phyloP scores from a whole-genome alignment of 768 basidiomycete genomes.

The Mycena indigotica region DNA sequence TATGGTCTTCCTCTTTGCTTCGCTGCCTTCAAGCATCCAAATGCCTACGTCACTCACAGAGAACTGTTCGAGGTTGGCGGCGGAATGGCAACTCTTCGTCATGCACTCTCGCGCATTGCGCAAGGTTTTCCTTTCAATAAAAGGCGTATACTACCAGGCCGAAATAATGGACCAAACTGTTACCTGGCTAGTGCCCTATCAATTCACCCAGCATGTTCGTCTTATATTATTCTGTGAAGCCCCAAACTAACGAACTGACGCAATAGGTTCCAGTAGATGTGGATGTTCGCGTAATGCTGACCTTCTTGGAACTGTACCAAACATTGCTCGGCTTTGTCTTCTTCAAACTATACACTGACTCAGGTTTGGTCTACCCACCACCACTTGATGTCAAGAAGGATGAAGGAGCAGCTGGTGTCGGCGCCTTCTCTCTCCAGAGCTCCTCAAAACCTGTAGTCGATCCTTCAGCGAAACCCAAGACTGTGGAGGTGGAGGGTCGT shows the following conservation, averaged over 20 bases:
- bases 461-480: slow-evolving; percentile 51
- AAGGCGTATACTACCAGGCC: slow-evolving; percentile 97
- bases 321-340: slow-evolving; percentile 93
- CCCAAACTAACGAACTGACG: too few relatives aligned
- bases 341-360: slow-evolving; percentile 98
- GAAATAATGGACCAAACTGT: slow-evolving; percentile 91
- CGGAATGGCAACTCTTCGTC: slow-evolving; percentile 96
- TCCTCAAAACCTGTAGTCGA: slow-evolving; percentile 29
- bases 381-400: slow-evolving; percentile 82
- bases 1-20: slow-evolving; percentile 91
- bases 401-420: slow-evolving; percentile 84
- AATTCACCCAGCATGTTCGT: slow-evolving; percentile 91
- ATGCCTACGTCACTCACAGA: slow-evolving; percentile 83
- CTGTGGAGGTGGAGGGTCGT: slow-evolving; percentile 46
- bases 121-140: slow-evolving; percentile 95
- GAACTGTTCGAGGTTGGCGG: slow-evolving; percentile 86
- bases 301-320: slow-evolving; percentile 97
- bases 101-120: slow-evolving; percentile 84
- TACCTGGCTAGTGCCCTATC: slow-evolving; percentile 96
- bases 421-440: slow-evolving; percentile 79
- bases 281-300: slow-evolving; percentile 96
- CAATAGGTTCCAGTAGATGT: slow-evolving; percentile 93
- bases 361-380: slow-evolving; percentile 92
- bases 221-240: background rate
- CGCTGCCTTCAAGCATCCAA: slow-evolving; percentile 82